A percentile compares a stretch with the other conserved stretches of the same genome.
phyloP scores from a whole-genome alignment of 257 asterid genomes.

The Solanum pimpinellifolium region DNA sequence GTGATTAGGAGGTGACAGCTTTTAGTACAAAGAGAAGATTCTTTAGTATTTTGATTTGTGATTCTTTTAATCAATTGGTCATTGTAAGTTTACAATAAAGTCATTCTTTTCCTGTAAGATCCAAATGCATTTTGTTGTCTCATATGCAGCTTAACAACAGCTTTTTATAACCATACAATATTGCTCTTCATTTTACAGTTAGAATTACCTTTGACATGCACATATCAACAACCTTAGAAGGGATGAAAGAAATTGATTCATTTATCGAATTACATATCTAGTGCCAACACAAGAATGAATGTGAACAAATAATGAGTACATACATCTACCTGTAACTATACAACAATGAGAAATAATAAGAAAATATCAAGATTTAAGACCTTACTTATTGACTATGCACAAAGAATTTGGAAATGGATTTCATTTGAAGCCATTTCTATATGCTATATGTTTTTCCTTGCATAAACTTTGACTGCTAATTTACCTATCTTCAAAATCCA shows the following conservation, averaged over 20 bases:
- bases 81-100: slow-evolving; percentile 27
- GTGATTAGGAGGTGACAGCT: not conserved
- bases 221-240: not conserved
- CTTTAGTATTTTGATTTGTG: slow-evolving; percentile 45
- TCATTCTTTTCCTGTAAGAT: slow-evolving; percentile 5
- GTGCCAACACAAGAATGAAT: not conserved
- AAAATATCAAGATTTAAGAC: not conserved
- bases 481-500: not conserved
- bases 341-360: not conserved
- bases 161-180: not conserved
- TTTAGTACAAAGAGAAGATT: slow-evolving; percentile 23
- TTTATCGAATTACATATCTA: not conserved
- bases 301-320: not conserved
- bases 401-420: not conserved
- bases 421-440: not conserved
- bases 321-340: not conserved
- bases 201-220: not conserved
- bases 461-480: not conserved
- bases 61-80: slow-evolving; percentile 15
- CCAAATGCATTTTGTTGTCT: not conserved
- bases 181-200: not conserved
- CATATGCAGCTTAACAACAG: not conserved
- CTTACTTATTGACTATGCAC: not conserved
- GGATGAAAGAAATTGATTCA: not conserved
- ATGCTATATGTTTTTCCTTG: not conserved